Conservation (phyloP, 352 stramenopile species). For the Phytophthora megakarya region DNA sequence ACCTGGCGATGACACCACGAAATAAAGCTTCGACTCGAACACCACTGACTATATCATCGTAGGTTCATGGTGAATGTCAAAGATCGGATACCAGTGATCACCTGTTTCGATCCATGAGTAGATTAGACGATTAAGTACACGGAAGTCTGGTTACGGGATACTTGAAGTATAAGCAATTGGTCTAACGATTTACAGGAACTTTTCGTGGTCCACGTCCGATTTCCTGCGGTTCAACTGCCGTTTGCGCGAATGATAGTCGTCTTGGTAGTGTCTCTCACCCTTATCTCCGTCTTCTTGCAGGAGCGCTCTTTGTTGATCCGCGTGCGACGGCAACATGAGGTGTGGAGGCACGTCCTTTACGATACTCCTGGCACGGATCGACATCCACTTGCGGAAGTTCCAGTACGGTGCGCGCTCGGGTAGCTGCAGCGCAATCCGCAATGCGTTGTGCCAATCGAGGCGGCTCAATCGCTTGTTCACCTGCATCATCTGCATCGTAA, state of each 20-base stretch:
- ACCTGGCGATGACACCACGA: no score
- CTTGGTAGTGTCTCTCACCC: slow-evolving; percentile 21
- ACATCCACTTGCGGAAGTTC: slow-evolving; percentile 90
- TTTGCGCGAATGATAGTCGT: slow-evolving; percentile 44
- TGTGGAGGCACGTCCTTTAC: slow-evolving; percentile 59
- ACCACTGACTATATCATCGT: slow-evolving; percentile 8
- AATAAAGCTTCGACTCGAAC: background rate
- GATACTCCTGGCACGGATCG: slow-evolving; percentile 62
- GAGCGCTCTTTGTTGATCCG: slow-evolving; percentile 31
- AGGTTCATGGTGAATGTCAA: slow-evolving; percentile 8
- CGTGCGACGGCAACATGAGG: slow-evolving; percentile 58
- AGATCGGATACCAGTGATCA: background rate
- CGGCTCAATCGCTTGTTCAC: slow-evolving; percentile 75
- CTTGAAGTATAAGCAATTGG: slow-evolving; percentile 26
- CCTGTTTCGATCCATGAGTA: slow-evolving; percentile 3
- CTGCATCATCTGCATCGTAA: slow-evolving; percentile 90
- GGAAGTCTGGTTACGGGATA: slow-evolving; percentile 21
- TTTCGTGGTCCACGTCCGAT: slow-evolving; percentile 32
- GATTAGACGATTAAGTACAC: background rate
- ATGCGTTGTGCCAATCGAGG: slow-evolving; percentile 79
- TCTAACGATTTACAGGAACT: slow-evolving; percentile 44
- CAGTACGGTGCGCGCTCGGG: slow-evolving; percentile 77
- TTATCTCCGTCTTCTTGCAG: slow-evolving; percentile 25
- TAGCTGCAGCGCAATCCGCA: slow-evolving; percentile 61
- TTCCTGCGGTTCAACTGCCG: slow-evolving; percentile 40